Conservation (phyloP, 495 filamentous ascomycete genomes). For the Penicillium odoratum region DNA sequence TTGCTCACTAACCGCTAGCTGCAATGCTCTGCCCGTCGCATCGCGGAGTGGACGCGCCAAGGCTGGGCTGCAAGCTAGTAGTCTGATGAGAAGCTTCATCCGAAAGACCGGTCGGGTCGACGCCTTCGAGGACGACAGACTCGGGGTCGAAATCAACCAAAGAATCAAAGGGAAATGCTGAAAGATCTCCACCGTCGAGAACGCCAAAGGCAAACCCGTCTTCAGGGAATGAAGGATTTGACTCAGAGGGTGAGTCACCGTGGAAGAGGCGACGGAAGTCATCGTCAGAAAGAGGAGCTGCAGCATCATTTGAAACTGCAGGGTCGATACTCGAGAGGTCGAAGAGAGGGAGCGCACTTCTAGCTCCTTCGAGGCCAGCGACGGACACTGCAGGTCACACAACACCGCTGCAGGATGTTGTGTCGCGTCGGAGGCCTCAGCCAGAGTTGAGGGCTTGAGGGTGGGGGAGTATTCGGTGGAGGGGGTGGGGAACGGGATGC, state of each 20-base stretch:
- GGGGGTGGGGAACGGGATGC: slow-evolving; percentile 51
- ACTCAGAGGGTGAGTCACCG: slow-evolving; percentile 65
- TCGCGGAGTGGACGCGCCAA: slow-evolving; percentile 88
- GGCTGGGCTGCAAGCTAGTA: slow-evolving; percentile 81
- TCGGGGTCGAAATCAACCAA: slow-evolving; percentile 77
- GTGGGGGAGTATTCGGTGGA: slow-evolving; percentile 51
- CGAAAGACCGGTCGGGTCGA: slow-evolving; percentile 54
- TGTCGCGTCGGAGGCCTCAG: slow-evolving; percentile 85
- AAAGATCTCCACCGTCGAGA: slow-evolving; percentile 54
- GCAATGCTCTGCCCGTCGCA: slow-evolving; percentile 90
- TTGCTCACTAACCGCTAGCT: slow-evolving; percentile 52
- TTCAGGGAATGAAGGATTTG: slow-evolving; percentile 76
- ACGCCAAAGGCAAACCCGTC: slow-evolving; percentile 70
- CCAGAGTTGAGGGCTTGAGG: slow-evolving; percentile 53
- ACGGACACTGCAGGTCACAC: slow-evolving; percentile 99
- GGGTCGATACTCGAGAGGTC: slow-evolving; percentile 50
- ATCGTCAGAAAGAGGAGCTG: slow-evolving; percentile 63
- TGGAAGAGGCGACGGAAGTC: slow-evolving; percentile 68
- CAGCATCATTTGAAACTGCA: slow-evolving; percentile 43
- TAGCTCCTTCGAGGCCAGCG: slow-evolving; percentile 62
- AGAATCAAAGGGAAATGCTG: slow-evolving; percentile 79
- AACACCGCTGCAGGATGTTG: slow-evolving; percentile 99
- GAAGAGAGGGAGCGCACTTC: slow-evolving; percentile 54
- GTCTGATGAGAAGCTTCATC: slow-evolving; percentile 56
- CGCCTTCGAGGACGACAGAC: slow-evolving; percentile 47